Evolutionary conservation across 2,329 filamentous ascomycete genomes (phyloP).

Genomic region (Colletotrichum paranaense): DNA sequence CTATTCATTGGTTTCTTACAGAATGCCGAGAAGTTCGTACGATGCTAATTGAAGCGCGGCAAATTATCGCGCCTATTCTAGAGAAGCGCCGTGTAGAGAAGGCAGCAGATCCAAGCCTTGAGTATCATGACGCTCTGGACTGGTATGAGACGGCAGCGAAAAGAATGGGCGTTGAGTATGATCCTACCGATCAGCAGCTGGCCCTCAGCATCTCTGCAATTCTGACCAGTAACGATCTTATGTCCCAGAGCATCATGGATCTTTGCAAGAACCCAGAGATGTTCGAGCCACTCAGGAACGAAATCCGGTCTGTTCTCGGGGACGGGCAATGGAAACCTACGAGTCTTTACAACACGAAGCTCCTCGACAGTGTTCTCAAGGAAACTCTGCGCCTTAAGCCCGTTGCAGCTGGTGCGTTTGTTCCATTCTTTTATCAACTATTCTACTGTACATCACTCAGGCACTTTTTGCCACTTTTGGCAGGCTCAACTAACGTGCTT

Average conservation of each 20-base stretch:
- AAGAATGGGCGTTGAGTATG: slow-evolving; percentile 16
- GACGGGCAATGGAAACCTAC: slow-evolving; percentile 10
- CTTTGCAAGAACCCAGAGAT: slow-evolving; percentile 37
- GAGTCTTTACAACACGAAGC: slow-evolving; percentile 25
- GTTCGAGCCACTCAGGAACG: slow-evolving; percentile 38
- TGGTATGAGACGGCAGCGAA: slow-evolving; percentile 34
- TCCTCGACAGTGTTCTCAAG: slow-evolving; percentile 28
- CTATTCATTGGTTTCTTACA: slow-evolving; percentile 37
- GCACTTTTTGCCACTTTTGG: not conserved
- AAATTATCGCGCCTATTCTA: slow-evolving; percentile 33
- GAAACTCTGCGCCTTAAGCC: slow-evolving; percentile 31
- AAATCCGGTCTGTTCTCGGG: slow-evolving; percentile 28
- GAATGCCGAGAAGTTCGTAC: slow-evolving; percentile 29
- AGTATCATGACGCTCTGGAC: slow-evolving; percentile 38
- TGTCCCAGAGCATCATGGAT: slow-evolving; percentile 37
- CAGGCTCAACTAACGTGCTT: not conserved
- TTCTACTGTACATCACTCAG: not conserved
- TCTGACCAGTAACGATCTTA: slow-evolving; percentile 40
- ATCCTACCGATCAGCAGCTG: slow-evolving; percentile 33
- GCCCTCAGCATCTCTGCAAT: slow-evolving; percentile 39
- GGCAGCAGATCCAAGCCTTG: not conserved
- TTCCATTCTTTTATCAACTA: not conserved
- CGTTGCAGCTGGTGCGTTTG: slow-evolving; percentile 17
- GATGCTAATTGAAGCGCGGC: slow-evolving; percentile 16
- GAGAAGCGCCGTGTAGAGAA: slow-evolving; percentile 34